Evolutionary conservation across 2,329 filamentous ascomycete species (phyloP).

Genomic region (Hypoxylon sp.): DNA sequence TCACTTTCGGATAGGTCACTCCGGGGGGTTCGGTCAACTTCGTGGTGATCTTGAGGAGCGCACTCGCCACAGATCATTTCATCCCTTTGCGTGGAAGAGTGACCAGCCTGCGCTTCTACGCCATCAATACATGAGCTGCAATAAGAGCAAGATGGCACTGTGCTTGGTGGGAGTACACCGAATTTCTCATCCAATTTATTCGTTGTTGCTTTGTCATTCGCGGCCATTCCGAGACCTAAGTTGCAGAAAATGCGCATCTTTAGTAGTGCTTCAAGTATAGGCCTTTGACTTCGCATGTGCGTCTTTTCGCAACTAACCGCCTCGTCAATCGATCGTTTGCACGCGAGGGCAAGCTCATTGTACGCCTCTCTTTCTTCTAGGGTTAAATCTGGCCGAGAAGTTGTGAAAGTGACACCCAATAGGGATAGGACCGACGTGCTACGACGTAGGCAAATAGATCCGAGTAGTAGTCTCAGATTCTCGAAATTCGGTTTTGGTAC

Average conservation of each 20-base stretch:
- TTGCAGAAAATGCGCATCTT: conserved; percentile 50
- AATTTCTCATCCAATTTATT: conserved; percentile 18
- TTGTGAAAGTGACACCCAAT: conserved; percentile 31
- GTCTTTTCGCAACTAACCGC: conserved; percentile 20
- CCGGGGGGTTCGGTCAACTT: too few species aligned
- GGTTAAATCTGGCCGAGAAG: conserved; percentile 26
- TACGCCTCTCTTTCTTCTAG: conserved; percentile 31
- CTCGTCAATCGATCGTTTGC: conserved; percentile 32
- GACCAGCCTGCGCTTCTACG: too few species aligned
- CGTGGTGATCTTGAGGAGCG: too few species aligned
- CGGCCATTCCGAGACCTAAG: background rate
- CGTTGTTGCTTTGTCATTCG: too few species aligned
- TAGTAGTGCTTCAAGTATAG: conserved; percentile 45
- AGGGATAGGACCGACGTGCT: conserved; percentile 36
- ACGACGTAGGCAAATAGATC: conserved; percentile 44
- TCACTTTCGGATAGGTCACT: too few species aligned
- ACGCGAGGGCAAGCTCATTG: conserved; percentile 23
- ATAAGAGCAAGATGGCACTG: too few species aligned
- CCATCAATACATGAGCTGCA: too few species aligned
- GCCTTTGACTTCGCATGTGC: conserved; percentile 2
- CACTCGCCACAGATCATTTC: too few species aligned
- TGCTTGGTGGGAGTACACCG: background rate
- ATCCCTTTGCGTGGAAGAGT: too few species aligned
- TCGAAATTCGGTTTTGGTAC: conserved; percentile 28
- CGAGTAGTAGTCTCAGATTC: conserved; percentile 42